These are phyloP conservation scores for Zygoascus flipseniorum DNA, from an alignment of 805 yeast genomes.

Conservation along the genomic window DNA sequence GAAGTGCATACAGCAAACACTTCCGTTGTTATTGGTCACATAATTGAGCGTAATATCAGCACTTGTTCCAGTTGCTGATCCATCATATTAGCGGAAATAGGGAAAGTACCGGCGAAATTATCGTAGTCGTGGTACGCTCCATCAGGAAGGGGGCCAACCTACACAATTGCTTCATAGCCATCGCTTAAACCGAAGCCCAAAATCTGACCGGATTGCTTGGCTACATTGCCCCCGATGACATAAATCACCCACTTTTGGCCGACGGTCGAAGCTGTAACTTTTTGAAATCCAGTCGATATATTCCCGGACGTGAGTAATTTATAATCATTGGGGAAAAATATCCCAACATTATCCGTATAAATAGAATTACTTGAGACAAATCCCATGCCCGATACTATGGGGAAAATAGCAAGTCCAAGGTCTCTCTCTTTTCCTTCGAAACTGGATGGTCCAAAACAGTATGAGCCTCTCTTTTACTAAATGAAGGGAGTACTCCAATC, in stretches of 20 bases:
- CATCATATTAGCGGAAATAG: conserved; percentile 41
- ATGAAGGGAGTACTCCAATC: too few species aligned
- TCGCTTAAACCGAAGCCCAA: conserved; percentile 48
- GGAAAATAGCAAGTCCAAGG: conserved; percentile 38
- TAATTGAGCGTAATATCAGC: conserved; percentile 45
- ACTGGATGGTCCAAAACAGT: not conserved
- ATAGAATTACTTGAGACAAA: conserved; percentile 57
- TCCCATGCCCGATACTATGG: conserved; percentile 77
- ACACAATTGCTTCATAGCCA: conserved; percentile 39
- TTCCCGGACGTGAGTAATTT: conserved; percentile 29
- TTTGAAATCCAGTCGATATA: conserved; percentile 21
- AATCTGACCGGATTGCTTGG: too few species aligned
- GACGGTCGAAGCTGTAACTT: conserved; percentile 30
- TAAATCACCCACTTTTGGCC: conserved; percentile 29
- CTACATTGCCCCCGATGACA: too few species aligned
- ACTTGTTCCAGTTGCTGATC: conserved; percentile 39
- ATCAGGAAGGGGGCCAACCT: conserved; percentile 37
- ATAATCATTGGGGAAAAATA: conserved; percentile 42
- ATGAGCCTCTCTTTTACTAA: conserved; percentile 18
- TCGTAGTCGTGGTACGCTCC: conserved; percentile 27
- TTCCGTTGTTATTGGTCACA: conserved; percentile 43
- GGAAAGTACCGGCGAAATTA: conserved; percentile 60
- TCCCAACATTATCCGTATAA: conserved; percentile 37
- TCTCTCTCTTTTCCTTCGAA: too few species aligned
- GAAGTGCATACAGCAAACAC: conserved; percentile 50